Evolutionary conservation across 495 filamentous ascomycete species (phyloP).

Genomic region (Hypoxylon fragiforme): DNA sequence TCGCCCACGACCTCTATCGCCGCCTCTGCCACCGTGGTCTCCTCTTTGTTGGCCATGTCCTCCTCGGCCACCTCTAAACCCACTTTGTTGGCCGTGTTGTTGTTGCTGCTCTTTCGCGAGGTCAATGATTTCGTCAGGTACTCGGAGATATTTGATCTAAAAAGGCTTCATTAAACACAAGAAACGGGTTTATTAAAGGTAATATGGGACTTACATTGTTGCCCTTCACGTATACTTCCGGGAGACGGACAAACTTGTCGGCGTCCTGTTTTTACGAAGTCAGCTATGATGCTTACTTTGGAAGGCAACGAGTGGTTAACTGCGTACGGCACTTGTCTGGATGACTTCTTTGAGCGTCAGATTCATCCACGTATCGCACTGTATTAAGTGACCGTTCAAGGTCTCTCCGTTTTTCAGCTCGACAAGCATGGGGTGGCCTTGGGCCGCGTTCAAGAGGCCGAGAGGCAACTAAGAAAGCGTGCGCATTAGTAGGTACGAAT

Average conservation of each 20-base stretch:
- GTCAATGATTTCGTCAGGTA: conserved; percentile 94
- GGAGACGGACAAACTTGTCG: conserved; percentile 86
- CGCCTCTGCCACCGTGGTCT: conserved; percentile 62
- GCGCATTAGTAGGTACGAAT: conserved; percentile 16
- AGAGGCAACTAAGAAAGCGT: conserved; percentile 73
- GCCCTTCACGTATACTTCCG: conserved; percentile 93
- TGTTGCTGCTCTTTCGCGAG: conserved; percentile 89
- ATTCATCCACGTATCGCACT: conserved; percentile 99
- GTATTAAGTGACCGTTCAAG: conserved; percentile 91
- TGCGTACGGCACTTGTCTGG: conserved; percentile 79
- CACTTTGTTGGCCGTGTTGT: conserved; percentile 65
- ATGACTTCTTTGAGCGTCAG: conserved; percentile 94
- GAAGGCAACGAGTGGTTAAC: background rate
- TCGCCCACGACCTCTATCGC: conserved; percentile 52
- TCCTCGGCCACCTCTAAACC: conserved; percentile 69
- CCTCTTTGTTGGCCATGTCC: conserved; percentile 63
- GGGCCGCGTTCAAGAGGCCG: conserved; percentile 89
- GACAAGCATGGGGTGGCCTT: conserved; percentile 98
- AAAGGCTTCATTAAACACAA: no score
- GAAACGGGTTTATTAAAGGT: background rate
- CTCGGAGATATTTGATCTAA: conserved; percentile 97
- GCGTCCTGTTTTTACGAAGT: conserved; percentile 62
- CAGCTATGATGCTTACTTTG: conserved; percentile 4
- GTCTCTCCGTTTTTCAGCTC: conserved; percentile 99
- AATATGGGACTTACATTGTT: conserved; percentile 72